Base-by-base conservation (phyloP, 371 early-diverging fungal genomes). In the Cladochytrium tenue region DNA sequence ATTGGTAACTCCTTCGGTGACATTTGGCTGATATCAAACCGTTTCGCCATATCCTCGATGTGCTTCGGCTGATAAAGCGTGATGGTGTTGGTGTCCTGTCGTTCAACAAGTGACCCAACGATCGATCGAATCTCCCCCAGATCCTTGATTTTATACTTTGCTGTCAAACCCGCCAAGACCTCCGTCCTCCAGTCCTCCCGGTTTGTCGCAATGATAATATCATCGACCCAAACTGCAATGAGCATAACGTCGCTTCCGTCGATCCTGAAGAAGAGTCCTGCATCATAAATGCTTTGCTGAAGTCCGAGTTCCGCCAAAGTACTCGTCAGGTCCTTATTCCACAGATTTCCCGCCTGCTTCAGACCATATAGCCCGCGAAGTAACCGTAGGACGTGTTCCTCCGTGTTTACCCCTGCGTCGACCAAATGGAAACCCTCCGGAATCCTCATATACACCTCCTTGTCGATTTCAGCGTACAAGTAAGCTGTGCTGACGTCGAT, bases 401-500 rank as follows among this genome's bases (percentile, higher is more conserved):
- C 15, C 13, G 17, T 34, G 13, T 26, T 52, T 2, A 32, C 25
- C 26, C 56, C 56, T 10, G 13, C 56, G 26, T 55, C 56, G 56
- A 53, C 13, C 50, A 67, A 25, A n/a, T 15, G 15, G 63, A n/a
- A n/a, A n/a, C n/a, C n/a, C n/a, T n/a, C n/a, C n/a, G n/a, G n/a
- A n/a, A n/a, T n/a, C n/a, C n/a, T 36, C 57, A 79, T 72, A 36
- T 67, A 74, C 2, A 79, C 60, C 3, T 70, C 66, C 34, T 66
- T 67, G n/a, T 78, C 76, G 30, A 79, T 60, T 1, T 57, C 53
- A 0, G 68, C 68, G 52, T 79, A 60, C 7, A 81, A 67, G 62
- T 63, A 81, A 1, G 78, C 80, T n/a, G 69, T 71, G 43, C 53
- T 63, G n/a, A 74, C 72, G 50, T 78, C 78, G 62, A 76, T 64